These are phyloP conservation scores for Sclerotinia glacialis DNA, from an alignment of 2,329 filamentous ascomycete genomes.

Conservation along the genomic window DNA sequence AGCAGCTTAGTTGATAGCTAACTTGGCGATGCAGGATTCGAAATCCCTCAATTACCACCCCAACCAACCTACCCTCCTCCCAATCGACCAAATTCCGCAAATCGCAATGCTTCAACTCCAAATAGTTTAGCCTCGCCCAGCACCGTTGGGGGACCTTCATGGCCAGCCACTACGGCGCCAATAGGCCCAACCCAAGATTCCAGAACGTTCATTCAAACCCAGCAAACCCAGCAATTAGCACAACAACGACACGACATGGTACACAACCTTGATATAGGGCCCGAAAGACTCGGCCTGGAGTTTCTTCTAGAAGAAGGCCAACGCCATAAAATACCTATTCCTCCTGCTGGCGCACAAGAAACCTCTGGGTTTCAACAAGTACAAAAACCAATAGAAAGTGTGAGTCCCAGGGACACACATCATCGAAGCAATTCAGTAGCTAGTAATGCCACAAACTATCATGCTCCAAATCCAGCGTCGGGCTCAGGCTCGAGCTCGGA, in stretches of 20 bases:
- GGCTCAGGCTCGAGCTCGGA: conserved; percentile 33
- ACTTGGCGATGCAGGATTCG: conserved; percentile 26
- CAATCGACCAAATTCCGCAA: conserved; percentile 36
- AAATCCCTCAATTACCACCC: conserved; percentile 29
- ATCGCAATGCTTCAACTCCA: conserved; percentile 43
- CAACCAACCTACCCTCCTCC: conserved; percentile 31
- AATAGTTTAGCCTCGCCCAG: conserved; percentile 44
- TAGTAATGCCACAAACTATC: conserved; percentile 31
- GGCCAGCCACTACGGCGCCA: conserved; percentile 37
- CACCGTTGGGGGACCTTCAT: conserved; percentile 34
- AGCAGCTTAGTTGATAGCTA: background rate
- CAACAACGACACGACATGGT: conserved; percentile 51
- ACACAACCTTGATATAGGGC: conserved; percentile 58
- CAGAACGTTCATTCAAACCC: conserved; percentile 23
- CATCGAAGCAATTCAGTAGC: conserved; percentile 32
- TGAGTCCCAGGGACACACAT: conserved; percentile 25
- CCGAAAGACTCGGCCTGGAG: conserved; percentile 68
- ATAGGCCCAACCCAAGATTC: conserved; percentile 37
- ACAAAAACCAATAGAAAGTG: conserved; percentile 23
- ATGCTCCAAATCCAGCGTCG: conserved; percentile 27
- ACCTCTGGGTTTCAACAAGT: conserved; percentile 36
- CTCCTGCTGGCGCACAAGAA: conserved; percentile 38
- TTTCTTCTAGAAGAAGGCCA: conserved; percentile 66
- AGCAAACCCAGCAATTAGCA: conserved; percentile 39
- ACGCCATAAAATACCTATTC: conserved; percentile 52